phyloP scores from a whole-genome alignment of 805 yeast species.

The Metschnikowia picachoensis region DNA sequence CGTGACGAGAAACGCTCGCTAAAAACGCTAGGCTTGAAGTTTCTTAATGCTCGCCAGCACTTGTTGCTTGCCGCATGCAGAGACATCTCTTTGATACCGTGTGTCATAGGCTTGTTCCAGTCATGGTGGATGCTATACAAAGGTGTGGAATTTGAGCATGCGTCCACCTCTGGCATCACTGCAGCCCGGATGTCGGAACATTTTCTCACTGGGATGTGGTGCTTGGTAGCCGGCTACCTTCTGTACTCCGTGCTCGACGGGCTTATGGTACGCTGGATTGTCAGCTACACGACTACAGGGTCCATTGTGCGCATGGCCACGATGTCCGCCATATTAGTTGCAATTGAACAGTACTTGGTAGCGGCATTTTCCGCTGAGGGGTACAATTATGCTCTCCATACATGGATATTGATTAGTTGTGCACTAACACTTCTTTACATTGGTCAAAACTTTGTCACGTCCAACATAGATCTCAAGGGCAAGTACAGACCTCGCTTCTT shows the following conservation, averaged over 20 bases:
- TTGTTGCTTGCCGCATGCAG: constrained; percentile 72
- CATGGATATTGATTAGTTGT: constrained; percentile 91
- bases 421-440: constrained; percentile 76
- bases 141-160: constrained; percentile 19
- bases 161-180: constrained; percentile 31
- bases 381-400: constrained; percentile 70
- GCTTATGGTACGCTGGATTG: constrained; percentile 89
- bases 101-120: constrained; percentile 50
- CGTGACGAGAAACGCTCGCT: constrained; percentile 22
- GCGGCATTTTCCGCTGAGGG: constrained; percentile 64
- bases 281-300: constrained; percentile 81
- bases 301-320: constrained; percentile 85
- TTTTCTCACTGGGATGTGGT: constrained; percentile 86
- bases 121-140: constrained; percentile 39
- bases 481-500: constrained; percentile 58
- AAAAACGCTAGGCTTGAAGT: constrained; percentile 63
- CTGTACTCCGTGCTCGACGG: constrained; percentile 85
- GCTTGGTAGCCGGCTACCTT: constrained; percentile 80
- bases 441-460: constrained; percentile 83
- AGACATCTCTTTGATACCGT: constrained; percentile 69
- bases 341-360: constrained; percentile 64
- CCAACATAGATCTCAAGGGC: constrained; percentile 55
- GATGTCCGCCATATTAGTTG: constrained; percentile 68
- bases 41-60: constrained; percentile 73
- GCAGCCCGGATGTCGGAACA: constrained; percentile 73